Percentiles rank a stretch among this genome's conserved stretches.
Conservation (phyloP, 768 basidiomycete species). For the Tephrocybe sp. region DNA sequence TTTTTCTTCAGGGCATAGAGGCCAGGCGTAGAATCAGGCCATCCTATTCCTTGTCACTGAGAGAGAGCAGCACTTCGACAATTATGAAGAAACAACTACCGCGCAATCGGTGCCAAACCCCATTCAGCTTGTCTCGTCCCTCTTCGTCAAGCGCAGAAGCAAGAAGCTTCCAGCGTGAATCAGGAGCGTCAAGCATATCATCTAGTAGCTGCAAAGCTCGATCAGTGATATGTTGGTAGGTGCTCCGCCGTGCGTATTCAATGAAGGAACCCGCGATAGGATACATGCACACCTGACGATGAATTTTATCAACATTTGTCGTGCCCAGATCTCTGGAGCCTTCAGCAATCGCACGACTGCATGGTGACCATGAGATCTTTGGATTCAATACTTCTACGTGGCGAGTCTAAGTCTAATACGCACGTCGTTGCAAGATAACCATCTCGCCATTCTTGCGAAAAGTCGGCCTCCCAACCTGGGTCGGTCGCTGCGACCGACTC, state of each 20-base stretch:
- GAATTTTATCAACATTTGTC: conserved; percentile 52
- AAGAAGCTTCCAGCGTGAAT: conserved; percentile 50
- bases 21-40: conserved; percentile 54
- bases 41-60: conserved; percentile 51
- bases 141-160: conserved; percentile 41
- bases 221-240: not conserved
- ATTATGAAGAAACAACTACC: conserved; percentile 31
- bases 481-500: conserved; percentile 23
- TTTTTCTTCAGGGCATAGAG: conserved; percentile 52
- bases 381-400: no score
- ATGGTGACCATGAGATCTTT: no score
- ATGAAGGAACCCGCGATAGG: no score
- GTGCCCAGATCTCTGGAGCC: conserved; percentile 50
- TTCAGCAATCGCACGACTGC: conserved; percentile 41
- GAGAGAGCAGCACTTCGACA: not conserved
- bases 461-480: conserved; percentile 39
- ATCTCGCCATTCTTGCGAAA: conserved; percentile 57
- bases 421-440: conserved; percentile 51
- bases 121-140: conserved; percentile 43
- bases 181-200: conserved; percentile 41
- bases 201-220: conserved; percentile 50
- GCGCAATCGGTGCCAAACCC: conserved; percentile 60
- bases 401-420: no score
- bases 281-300: conserved; percentile 44
- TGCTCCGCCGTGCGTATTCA: not conserved